These are phyloP conservation scores for Gastroboletus turbinatus DNA, from an alignment of 1,284 basidiomycete genomes.

Conservation along the genomic window DNA sequence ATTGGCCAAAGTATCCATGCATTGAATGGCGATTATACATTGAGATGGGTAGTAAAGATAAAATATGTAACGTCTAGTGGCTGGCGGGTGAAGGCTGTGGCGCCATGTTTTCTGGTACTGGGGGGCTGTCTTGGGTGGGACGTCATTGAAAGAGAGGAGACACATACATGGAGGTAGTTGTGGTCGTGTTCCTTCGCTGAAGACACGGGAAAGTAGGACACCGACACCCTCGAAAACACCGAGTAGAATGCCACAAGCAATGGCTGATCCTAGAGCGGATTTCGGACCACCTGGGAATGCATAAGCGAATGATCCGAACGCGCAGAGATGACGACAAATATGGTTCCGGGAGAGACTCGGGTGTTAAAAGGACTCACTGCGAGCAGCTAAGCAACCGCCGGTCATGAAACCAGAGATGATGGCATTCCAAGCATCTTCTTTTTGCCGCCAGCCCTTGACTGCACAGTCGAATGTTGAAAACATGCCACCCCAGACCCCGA, in stretches of 20 bases:
- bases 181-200: slow-evolving; percentile 80
- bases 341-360: background rate
- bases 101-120: slow-evolving; percentile 35
- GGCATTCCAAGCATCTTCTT: slow-evolving; percentile 99
- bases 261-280: slow-evolving; percentile 86
- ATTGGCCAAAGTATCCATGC: slow-evolving; percentile 29
- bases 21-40: slow-evolving; percentile 41
- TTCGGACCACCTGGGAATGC: slow-evolving; percentile 77
- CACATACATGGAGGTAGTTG: slow-evolving; percentile 47
- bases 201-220: slow-evolving; percentile 80
- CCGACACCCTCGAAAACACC: slow-evolving; percentile 97
- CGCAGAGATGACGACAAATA: background rate
- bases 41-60: slow-evolving; percentile 36
- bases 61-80: slow-evolving; percentile 33
- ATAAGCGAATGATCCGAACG: slow-evolving; percentile 12
- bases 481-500: slow-evolving; percentile 97
- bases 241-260: slow-evolving; percentile 95
- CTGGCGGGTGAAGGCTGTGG: slow-evolving; percentile 24
- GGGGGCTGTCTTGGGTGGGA: background rate
- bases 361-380: slow-evolving; percentile 64
- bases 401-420: slow-evolving; percentile 99
- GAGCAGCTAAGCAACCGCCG: slow-evolving; percentile 91
- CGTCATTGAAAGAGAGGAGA: background rate
- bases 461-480: slow-evolving; percentile 98
- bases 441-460: slow-evolving; percentile 95